phyloP scores from a whole-genome alignment of 2,329 filamentous ascomycete genomes.

The Trichoderma sp. region DNA sequence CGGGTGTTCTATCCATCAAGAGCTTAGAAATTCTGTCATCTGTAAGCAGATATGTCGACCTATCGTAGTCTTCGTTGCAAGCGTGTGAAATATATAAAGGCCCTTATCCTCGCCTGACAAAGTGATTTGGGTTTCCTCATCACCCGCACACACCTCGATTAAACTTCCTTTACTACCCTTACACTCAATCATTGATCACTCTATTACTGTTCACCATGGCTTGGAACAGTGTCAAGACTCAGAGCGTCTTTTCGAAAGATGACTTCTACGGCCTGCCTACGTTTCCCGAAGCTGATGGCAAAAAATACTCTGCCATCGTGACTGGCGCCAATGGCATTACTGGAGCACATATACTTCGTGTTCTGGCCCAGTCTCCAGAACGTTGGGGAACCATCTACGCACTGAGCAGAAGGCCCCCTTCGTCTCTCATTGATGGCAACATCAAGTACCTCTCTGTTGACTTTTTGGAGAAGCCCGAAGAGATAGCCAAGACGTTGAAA shows the following conservation, averaged over 20 bases:
- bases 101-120: not conserved
- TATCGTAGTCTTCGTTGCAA: too few relatives aligned
- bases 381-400: constrained; percentile 28
- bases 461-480: constrained; percentile 7
- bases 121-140: not conserved
- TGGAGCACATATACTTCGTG: constrained; percentile 19
- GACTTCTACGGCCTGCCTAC: constrained; percentile 20
- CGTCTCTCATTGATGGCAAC: not conserved
- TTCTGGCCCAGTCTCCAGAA: constrained; percentile 12
- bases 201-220: not conserved
- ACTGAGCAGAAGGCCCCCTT: constrained; percentile 11
- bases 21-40: constrained; percentile 2
- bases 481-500: constrained; percentile 15
- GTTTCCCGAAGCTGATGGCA: constrained; percentile 4
- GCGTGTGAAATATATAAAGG: not conserved
- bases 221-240: not conserved
- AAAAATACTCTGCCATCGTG: constrained; percentile 26
- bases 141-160: not conserved
- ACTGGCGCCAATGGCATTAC: constrained; percentile 30
- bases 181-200: not conserved
- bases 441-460: constrained; percentile 14
- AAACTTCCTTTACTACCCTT: not conserved
- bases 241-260: not conserved
- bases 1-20: not conserved
- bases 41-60: not conserved